These are phyloP conservation scores for Exidia glandulosa DNA, from an alignment of 768 basidiomycete genomes.

Conservation along the genomic window DNA sequence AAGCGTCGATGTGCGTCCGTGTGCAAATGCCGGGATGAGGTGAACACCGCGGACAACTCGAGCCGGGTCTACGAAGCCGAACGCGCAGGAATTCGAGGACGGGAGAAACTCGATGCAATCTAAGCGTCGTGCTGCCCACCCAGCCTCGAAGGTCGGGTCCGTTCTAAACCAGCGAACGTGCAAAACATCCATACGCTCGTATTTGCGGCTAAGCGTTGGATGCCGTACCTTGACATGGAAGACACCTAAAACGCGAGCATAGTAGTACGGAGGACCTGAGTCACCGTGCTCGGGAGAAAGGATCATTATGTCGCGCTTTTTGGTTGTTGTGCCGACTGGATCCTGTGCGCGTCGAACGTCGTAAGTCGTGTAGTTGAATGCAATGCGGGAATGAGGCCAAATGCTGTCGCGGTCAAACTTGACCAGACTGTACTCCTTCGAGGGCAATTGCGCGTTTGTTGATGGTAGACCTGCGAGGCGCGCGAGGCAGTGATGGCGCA, in stretches of 20 bases:
- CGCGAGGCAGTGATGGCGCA: no score
- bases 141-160: constrained; percentile 15
- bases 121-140: constrained; percentile 19
- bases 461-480: no score
- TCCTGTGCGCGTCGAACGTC: constrained; percentile 31
- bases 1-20: constrained; percentile 11
- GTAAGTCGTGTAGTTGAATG: constrained; percentile 33
- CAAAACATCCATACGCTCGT: constrained; percentile 25
- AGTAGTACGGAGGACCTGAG: constrained; percentile 22
- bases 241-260: constrained; percentile 23
- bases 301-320: constrained; percentile 26
- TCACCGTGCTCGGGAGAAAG: constrained; percentile 9
- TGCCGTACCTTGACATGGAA: constrained; percentile 18
- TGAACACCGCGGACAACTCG: constrained; percentile 29
- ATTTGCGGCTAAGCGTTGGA: not conserved
- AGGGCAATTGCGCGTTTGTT: no score
- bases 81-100: constrained; percentile 17
- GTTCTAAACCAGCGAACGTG: constrained; percentile 30
- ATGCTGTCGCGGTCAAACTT: not conserved
- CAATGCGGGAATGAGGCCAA: constrained; percentile 8
- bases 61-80: constrained; percentile 36
- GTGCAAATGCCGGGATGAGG: constrained; percentile 30
- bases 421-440: not conserved
- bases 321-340: constrained; percentile 24
- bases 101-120: constrained; percentile 30